phyloP scores from a whole-genome alignment of 2,329 filamentous ascomycete species.

The Hypoxylon sp. region DNA sequence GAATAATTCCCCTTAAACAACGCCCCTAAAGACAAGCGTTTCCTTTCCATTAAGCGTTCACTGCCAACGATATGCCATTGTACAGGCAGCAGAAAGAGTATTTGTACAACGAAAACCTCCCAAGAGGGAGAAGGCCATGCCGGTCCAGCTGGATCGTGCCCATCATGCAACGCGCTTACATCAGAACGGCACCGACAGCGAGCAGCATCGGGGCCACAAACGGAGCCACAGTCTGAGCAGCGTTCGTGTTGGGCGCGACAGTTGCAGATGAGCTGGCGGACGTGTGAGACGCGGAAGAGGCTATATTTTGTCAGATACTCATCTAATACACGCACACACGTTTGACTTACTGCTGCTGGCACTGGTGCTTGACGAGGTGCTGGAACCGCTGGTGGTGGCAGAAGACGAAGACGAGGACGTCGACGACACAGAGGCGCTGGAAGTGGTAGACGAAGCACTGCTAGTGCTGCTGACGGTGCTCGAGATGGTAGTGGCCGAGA shows the following conservation, averaged over 20 bases:
- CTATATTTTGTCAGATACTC: conserved; percentile 30
- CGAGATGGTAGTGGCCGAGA: conserved; percentile 41
- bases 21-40: conserved; percentile 15
- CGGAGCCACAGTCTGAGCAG: conserved; percentile 47
- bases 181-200: conserved; percentile 44
- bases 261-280: conserved; percentile 34
- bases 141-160: conserved; percentile 5
- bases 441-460: conserved; percentile 41
- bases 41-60: conserved; percentile 35
- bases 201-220: conserved; percentile 47
- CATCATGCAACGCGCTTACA: conserved; percentile 37
- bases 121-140: conserved; percentile 9
- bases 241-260: conserved; percentile 48
- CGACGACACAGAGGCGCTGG: conserved; percentile 41
- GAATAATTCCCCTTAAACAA: conserved; percentile 15
- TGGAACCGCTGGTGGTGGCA: conserved; percentile 39
- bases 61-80: conserved; percentile 21
- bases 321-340: neutral
- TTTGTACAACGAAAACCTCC: conserved; percentile 33
- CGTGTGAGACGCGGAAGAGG: conserved; percentile 37
- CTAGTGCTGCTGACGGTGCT: conserved; percentile 41
- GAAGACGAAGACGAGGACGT: conserved; percentile 43
- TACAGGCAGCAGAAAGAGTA: conserved; percentile 25
- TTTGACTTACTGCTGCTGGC: conserved; percentile 35
- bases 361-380: conserved; percentile 37